Evolutionary conservation across 495 filamentous ascomycete species (phyloP), one percentile per base, ranked within the genome.

Genomic region (Hypoxylon fragiforme): DNA sequence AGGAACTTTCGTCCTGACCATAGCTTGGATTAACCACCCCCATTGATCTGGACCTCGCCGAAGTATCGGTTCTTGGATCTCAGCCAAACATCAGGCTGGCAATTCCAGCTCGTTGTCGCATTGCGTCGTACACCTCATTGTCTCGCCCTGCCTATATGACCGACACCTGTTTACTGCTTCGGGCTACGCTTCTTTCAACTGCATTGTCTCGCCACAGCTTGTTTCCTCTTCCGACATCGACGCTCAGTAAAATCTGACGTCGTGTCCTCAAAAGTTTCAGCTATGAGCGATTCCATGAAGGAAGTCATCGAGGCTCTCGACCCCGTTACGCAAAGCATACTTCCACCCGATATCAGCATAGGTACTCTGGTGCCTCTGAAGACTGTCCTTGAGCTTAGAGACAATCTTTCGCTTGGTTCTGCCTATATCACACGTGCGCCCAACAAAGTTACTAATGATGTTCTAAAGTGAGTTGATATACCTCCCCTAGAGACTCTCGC

Each of bases 381-480:
- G 64, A 84, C 82, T 1, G 69, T 72, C 3, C 72, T 78, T 13
- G 82, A 85, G 60, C 62, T 79, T 14, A 68, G 72, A 42, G 74
- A 80, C 40, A 73, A 76, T 37, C 67, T 77, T 21, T 51, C 56
- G 13, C 70, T 76, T 44, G 75, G 77, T 15, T 62, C 71, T 18
- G 75, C 81, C 19, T 82, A 79, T 46, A 73, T 81, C 14, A 76
- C 81, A 13, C 71, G 76, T 31, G 75, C 78, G 15, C 80, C 79
- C 3, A 68, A 74, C 19, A 83, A 80, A 60, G 59, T 65, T 22
- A 76, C 77, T 20, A 82, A 80, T 61, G 64, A 67, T 32, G 67
- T 79, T 34, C 68, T 86, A 48, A 72, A 70, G 77, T 84, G 66
- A 53, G 77, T 74, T 24, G 31, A 26, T 1, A 16, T 44, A 48